A percentile compares a stretch with the other conserved stretches of the same genome.
phyloP scores from a whole-genome alignment of 139 green algal genomes.

The Limnomonas spitsbergensis region DNA sequence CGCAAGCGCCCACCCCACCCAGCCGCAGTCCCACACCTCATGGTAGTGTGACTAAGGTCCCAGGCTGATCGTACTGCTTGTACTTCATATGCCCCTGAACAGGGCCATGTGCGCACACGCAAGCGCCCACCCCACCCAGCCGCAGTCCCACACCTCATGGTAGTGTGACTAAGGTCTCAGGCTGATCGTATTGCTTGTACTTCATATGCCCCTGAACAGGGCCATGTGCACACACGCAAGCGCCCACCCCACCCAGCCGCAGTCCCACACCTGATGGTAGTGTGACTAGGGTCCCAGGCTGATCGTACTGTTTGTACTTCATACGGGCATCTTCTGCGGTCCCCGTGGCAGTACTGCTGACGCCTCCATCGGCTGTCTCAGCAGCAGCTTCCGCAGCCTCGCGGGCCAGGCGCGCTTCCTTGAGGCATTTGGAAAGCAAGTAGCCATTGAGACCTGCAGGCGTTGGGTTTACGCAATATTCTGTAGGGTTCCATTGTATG shows the following conservation, averaged over 20 bases:
- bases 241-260: neutral
- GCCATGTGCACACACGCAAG: too few species aligned
- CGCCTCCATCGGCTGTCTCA: neutral
- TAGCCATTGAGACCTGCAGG: constrained; percentile 15
- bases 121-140: too few species aligned
- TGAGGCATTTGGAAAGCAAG: constrained; percentile 10
- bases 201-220: too few species aligned
- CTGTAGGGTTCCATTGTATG: too few species aligned
- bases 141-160: too few species aligned
- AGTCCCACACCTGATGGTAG: constrained; percentile 42
- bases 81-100: too few species aligned
- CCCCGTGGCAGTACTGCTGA: neutral
- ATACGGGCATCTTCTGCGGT: constrained; percentile 28
- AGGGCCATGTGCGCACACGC: too few species aligned
- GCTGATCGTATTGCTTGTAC: constrained; percentile 50
- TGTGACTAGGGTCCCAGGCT: constrained; percentile 58
- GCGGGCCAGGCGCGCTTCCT: constrained; percentile 21
- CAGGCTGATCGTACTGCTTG: constrained; percentile 58
- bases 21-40: too few species aligned
- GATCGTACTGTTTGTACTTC: constrained; percentile 46
- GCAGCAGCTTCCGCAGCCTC: constrained; percentile 16
- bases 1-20: too few species aligned
- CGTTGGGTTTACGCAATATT: neutral
- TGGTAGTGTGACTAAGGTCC: constrained; percentile 54
- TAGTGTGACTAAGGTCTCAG: constrained; percentile 55